Conservation (phyloP, 1,139 yeast genomes). For the Hyphopichia buzzinii region DNA sequence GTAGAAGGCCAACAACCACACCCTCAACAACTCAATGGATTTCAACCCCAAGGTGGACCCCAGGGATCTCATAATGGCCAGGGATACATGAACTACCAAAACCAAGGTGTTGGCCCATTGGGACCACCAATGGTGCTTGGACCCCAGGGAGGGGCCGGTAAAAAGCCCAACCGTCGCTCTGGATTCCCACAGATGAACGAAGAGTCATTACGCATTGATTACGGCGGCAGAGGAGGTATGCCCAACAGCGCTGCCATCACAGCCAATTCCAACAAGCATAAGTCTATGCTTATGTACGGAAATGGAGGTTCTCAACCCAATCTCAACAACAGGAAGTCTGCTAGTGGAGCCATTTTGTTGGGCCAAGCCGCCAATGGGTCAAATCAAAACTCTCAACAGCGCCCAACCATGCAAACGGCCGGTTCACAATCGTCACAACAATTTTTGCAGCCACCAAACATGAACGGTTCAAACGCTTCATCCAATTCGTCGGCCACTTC, state of each 20-base stretch:
- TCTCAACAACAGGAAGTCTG: slow-evolving; percentile 17
- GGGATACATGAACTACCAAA: not conserved
- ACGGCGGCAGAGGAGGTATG: slow-evolving; percentile 55
- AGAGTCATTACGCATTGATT: slow-evolving; percentile 36
- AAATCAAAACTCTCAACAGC: not conserved
- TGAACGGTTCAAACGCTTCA: slow-evolving; percentile 25
- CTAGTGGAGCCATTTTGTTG: slow-evolving; percentile 7
- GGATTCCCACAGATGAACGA: slow-evolving; percentile 33
- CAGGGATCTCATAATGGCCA: not conserved
- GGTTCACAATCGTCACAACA: slow-evolving; percentile 8
- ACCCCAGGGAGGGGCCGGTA: slow-evolving; percentile 16
- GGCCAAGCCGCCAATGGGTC: slow-evolving; percentile 3
- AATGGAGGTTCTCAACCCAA: slow-evolving; percentile 6
- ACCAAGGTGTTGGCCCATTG: not conserved
- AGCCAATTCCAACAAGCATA: slow-evolving; percentile 16
- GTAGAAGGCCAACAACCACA: slow-evolving; percentile 5
- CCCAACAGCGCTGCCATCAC: slow-evolving; percentile 21
- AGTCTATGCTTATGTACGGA: slow-evolving; percentile 11
- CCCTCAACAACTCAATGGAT: slow-evolving; percentile 7
- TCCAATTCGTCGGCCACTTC: slow-evolving; percentile 24
- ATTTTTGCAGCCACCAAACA: slow-evolving; percentile 28
- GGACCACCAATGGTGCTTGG: not conserved
- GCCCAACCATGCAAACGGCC: slow-evolving; percentile 7
- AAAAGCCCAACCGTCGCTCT: slow-evolving; percentile 36
- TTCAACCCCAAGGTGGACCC: slow-evolving; percentile 1